A percentile compares a stretch with the other conserved stretches of the same genome.
These are phyloP conservation scores for Phytophthora quininea DNA, from an alignment of 352 stramenopile genomes.

Conservation along the genomic window DNA sequence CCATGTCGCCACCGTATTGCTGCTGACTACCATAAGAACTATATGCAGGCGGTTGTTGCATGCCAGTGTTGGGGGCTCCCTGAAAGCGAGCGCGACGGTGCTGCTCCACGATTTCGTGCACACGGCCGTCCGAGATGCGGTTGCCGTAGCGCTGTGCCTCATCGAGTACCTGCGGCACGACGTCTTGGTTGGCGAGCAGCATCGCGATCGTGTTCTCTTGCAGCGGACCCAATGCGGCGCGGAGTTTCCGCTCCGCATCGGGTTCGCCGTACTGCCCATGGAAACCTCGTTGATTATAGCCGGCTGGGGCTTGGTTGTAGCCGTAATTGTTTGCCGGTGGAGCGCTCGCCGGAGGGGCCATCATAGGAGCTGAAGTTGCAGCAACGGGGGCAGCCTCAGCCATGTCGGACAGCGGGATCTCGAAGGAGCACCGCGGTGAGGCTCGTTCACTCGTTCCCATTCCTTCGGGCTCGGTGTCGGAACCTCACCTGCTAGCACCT, in stretches of 20 bases:
- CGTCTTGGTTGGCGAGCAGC: constrained; percentile 76
- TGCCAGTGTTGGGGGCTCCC: constrained; percentile 32
- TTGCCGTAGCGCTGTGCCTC: constrained; percentile 83
- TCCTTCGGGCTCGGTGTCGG: constrained; percentile 79
- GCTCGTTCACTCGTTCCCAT: constrained; percentile 72
- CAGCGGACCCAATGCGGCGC: constrained; percentile 69
- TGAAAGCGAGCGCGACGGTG: constrained; percentile 51
- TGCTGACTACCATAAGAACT: constrained; percentile 56
- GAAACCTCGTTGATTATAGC: constrained; percentile 32
- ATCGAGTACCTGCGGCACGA: constrained; percentile 78
- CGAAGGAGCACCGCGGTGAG: constrained; percentile 55
- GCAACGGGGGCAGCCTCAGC: constrained; percentile 25
- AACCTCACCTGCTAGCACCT: constrained; percentile 83
- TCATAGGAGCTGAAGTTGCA: constrained; percentile 21
- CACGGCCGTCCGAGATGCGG: constrained; percentile 72
- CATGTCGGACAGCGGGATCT: constrained; percentile 78
- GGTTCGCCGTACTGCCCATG: constrained; percentile 40
- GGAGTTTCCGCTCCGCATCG: constrained; percentile 65
- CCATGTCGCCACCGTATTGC: constrained; percentile 41
- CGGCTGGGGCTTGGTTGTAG: constrained; percentile 18
- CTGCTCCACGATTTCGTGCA: constrained; percentile 81
- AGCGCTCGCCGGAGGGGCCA: constrained; percentile 21
- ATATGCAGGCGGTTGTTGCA: constrained; percentile 34
- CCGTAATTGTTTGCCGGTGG: constrained; percentile 19
- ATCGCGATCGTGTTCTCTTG: constrained; percentile 75